Evolutionary conservation across 2,329 filamentous ascomycete species (phyloP), one percentile per base, ranked within the genome.

Genomic region (Diaporthe ilicicola): DNA sequence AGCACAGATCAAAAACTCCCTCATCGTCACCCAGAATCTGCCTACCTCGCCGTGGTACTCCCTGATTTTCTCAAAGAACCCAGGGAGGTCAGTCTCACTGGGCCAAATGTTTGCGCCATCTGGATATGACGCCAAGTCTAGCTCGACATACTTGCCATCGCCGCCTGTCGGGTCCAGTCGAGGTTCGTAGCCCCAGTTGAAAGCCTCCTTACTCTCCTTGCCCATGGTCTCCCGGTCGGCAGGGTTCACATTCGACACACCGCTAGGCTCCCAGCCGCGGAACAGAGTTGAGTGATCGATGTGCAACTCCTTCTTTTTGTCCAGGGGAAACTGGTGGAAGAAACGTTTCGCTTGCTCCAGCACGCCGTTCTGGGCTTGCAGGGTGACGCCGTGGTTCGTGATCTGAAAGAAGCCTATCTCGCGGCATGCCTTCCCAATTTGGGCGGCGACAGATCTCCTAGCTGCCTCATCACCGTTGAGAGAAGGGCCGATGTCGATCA

Each of bases 321-420:
- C 65, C 51, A 48, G 15, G 3, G 73, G 61, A 2, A 73, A 70
- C 22, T 75, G 69, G 19, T 66, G 56, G 67, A 78, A 78, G 10
- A 78, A 75, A 1, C 51, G 39, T 12, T 73, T 73, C 4, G 76
- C 68, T 19, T 70, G 56, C 6, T 69, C 55, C 34, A 76, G 69
- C 13, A 77, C 54, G 15, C 70, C 68, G 10, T 74, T 51, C 32
- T 75, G 73, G 5, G 72, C 66, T 2, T 73, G 34, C 39, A 71
- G 62, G 8, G 67, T 66, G 24, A 78, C 73, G 27, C 74, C 75
- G 67, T 76, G 75, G 66, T 76, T 73, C 32, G 73, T 74, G 55
- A 77, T 70, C 65, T 78, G 78, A 29, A 78, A 76, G 68, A 78
- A 77, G 15, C 76, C 77, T 10, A 77, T 72, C 2, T 75, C 71